Percentiles rank a stretch among this genome's conserved stretches.
These are phyloP conservation scores for Fremontodendron californicum DNA, from an alignment of 345 rosid genomes.

Conservation along the genomic window DNA sequence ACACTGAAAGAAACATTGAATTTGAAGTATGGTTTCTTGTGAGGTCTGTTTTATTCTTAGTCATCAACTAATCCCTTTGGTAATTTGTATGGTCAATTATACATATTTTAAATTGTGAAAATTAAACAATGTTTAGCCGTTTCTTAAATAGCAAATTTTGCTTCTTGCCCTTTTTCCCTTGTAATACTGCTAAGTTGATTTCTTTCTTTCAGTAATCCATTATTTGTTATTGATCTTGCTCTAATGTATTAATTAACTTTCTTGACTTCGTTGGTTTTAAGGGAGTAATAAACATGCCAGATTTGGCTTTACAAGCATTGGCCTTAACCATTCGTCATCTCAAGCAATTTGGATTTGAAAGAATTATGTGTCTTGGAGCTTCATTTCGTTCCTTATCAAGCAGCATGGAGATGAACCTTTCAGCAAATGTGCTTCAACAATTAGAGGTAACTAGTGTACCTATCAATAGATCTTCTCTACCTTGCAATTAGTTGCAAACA, in stretches of 20 bases:
- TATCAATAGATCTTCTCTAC: background rate
- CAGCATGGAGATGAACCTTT: constrained; percentile 73
- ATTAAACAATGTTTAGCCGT: background rate
- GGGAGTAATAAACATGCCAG: constrained; percentile 77
- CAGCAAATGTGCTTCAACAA: constrained; percentile 86
- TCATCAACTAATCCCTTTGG: background rate
- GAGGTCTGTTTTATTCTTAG: background rate
- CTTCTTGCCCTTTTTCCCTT: background rate
- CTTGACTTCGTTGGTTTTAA: constrained; percentile 25
- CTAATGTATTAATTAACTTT: constrained; percentile 7
- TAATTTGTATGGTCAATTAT: background rate
- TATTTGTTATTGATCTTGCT: background rate
- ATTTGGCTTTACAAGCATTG: constrained; percentile 80
- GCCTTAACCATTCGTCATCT: constrained; percentile 68
- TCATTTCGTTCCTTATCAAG: constrained; percentile 71
- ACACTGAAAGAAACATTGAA: background rate
- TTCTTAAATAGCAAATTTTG: background rate
- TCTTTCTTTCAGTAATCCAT: background rate
- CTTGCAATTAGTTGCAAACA: background rate
- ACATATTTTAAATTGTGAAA: background rate
- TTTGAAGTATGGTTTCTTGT: background rate
- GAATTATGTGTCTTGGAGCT: constrained; percentile 63
- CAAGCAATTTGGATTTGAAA: constrained; percentile 87
- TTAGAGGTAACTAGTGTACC: constrained; percentile 53
- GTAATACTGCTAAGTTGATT: background rate